Percentiles rank a stretch among this genome's conserved stretches.
Evolutionary conservation across 768 basidiomycete species (phyloP).

Genomic region (Pulveroboletus sp.): DNA sequence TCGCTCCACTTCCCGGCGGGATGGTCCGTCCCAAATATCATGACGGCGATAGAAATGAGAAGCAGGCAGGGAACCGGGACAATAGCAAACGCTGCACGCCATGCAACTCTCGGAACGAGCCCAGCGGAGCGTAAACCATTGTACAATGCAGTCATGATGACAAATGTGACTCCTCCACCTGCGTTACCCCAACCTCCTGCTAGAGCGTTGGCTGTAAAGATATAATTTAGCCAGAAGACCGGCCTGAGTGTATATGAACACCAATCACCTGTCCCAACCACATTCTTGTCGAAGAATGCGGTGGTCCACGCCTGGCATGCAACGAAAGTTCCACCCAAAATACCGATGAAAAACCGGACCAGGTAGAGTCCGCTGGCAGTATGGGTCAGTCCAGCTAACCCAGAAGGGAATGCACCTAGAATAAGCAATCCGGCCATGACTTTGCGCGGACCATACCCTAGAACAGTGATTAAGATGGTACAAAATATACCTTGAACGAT

Average conservation of each 20-base stretch:
- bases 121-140: constrained; percentile 36
- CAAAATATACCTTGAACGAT: no score
- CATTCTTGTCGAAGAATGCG: constrained; percentile 52
- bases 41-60: constrained; percentile 35
- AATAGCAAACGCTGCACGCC: constrained; percentile 54
- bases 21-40: constrained; percentile 52
- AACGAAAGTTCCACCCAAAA: constrained; percentile 60
- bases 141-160: constrained; percentile 55
- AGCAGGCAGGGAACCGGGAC: constrained; percentile 56
- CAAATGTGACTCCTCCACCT: constrained; percentile 50
- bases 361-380: constrained; percentile 39
- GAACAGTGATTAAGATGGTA: no score
- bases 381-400: constrained; percentile 50
- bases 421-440: constrained; percentile 55
- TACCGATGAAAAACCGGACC: constrained; percentile 58
- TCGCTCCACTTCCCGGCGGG: constrained; percentile 53
- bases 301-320: constrained; percentile 63
- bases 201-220: constrained; percentile 47
- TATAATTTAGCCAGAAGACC: constrained; percentile 17
- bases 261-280: constrained; percentile 36
- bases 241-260: not conserved
- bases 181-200: constrained; percentile 55
- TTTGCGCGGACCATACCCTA: constrained; percentile 49
- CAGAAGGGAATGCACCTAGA: constrained; percentile 57
- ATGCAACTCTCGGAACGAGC: constrained; percentile 41